A percentile compares a stretch with the other conserved stretches of the same genome.
These are phyloP conservation scores for Russula ochroleuca DNA, from an alignment of 768 basidiomycete genomes.

Conservation along the genomic window DNA sequence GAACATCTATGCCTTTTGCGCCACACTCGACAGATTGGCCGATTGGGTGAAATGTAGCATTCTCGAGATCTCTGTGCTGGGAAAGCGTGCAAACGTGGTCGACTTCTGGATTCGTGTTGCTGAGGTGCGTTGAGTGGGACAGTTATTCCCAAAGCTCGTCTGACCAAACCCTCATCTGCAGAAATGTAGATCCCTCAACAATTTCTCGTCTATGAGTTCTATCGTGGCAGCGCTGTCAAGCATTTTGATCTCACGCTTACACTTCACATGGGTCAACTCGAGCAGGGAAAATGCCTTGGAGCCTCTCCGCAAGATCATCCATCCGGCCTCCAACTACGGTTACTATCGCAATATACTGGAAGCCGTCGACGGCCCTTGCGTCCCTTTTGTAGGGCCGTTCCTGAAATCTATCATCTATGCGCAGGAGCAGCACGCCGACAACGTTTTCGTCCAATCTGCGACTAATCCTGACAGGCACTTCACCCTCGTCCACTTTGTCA, in stretches of 20 bases:
- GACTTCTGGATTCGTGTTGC: constrained; percentile 78
- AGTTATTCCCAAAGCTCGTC: background rate
- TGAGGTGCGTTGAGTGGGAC: constrained; percentile 50
- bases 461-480: constrained; percentile 22
- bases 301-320: constrained; percentile 50
- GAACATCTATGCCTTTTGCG: constrained; percentile 51
- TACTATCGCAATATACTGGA: constrained; percentile 50
- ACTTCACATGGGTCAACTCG: constrained; percentile 65
- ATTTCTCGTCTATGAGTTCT: constrained; percentile 64
- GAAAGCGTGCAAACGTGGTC: constrained; percentile 53
- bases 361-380: constrained; percentile 46
- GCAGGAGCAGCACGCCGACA: constrained; percentile 47
- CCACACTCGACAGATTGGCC: constrained; percentile 57
- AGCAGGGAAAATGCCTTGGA: constrained; percentile 49
- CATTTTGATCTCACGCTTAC: constrained; percentile 51
- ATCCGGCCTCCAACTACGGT: constrained; percentile 54
- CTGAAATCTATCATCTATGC: constrained; percentile 57
- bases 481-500: constrained; percentile 46
- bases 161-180: constrained; percentile 31
- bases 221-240: constrained; percentile 61
- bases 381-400: constrained; percentile 66
- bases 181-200: constrained; percentile 62
- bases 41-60: constrained; percentile 66
- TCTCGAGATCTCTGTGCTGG: constrained; percentile 47
- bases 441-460: constrained; percentile 27